phyloP scores from a whole-genome alignment of 169 alveolate genomes.

The Perkinsus olseni region DNA sequence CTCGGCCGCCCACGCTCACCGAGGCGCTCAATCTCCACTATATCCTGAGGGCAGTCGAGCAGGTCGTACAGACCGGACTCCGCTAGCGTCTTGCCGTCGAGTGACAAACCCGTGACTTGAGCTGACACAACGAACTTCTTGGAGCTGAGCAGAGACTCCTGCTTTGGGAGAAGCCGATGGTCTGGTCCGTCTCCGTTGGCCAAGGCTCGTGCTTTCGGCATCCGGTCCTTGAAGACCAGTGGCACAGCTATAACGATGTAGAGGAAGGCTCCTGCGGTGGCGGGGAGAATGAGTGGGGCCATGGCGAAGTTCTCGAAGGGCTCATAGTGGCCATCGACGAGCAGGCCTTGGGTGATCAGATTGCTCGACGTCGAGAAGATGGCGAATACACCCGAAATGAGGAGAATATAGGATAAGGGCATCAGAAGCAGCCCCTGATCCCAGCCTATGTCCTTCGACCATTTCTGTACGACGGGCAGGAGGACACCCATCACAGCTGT shows the following conservation, averaged over 20 bases:
- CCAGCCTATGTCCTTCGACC: conserved; percentile 5
- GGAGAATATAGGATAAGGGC: conserved; percentile 3
- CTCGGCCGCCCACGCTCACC: background rate
- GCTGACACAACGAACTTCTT: background rate
- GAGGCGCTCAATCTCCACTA: background rate
- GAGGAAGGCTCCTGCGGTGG: background rate
- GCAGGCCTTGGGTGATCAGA: conserved; percentile 8
- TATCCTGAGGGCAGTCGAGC: background rate
- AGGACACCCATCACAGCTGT: conserved; percentile 7
- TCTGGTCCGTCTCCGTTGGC: background rate
- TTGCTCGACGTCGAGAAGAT: conserved; percentile 7
- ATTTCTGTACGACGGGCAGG: conserved; percentile 12
- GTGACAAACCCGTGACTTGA: background rate
- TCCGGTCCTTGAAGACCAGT: background rate
- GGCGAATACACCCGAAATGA: conserved; percentile 10
- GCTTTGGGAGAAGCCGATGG: background rate
- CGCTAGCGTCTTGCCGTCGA: background rate
- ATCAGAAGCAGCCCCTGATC: background rate
- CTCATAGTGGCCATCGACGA: background rate
- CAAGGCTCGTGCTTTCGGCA: background rate
- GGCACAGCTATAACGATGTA: background rate
- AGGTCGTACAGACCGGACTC: background rate
- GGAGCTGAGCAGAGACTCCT: background rate
- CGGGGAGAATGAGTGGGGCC: conserved; percentile 3
- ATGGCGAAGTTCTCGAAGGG: conserved; percentile 6